Evolutionary conservation across 257 asterid genomes (phyloP).

Genomic region (Leonotis leonurus): DNA sequence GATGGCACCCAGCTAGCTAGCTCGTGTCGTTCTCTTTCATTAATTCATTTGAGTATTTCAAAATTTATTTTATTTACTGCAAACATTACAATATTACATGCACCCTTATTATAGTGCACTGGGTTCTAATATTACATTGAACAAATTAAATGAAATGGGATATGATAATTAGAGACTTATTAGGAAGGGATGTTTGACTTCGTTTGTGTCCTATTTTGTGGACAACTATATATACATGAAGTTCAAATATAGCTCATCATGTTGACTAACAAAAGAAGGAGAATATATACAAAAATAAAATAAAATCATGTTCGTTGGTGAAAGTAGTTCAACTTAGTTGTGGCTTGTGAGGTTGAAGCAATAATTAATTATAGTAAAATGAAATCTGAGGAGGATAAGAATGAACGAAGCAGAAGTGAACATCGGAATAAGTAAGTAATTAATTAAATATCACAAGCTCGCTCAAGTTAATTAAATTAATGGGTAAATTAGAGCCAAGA

Average conservation of each 20-base stretch:
- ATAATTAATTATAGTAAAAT: not conserved
- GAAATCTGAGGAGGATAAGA: slow-evolving; percentile 20
- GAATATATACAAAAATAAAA: no score
- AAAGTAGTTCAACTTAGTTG: not conserved
- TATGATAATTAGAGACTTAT: no score
- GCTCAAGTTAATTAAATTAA: not conserved
- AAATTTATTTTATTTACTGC: not conserved
- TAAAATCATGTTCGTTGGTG: not conserved
- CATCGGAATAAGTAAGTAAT: slow-evolving; percentile 30
- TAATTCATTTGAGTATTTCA: slow-evolving; percentile 18
- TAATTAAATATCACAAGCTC: not conserved
- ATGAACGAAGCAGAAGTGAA: slow-evolving; percentile 25
- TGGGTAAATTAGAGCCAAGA: slow-evolving; percentile 6
- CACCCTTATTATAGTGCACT: not conserved
- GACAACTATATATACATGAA: no score
- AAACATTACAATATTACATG: no score
- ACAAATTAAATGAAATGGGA: no score
- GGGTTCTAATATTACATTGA: not conserved
- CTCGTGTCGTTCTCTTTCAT: slow-evolving; percentile 17
- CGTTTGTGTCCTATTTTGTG: no score
- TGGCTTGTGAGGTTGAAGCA: not conserved
- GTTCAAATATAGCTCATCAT: no score
- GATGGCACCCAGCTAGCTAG: slow-evolving; percentile 8
- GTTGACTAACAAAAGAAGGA: no score
- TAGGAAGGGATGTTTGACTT: no score